Evolutionary conservation across 73 alveolate species (phyloP).

Genomic region (Vitrella brassicaformis): DNA sequence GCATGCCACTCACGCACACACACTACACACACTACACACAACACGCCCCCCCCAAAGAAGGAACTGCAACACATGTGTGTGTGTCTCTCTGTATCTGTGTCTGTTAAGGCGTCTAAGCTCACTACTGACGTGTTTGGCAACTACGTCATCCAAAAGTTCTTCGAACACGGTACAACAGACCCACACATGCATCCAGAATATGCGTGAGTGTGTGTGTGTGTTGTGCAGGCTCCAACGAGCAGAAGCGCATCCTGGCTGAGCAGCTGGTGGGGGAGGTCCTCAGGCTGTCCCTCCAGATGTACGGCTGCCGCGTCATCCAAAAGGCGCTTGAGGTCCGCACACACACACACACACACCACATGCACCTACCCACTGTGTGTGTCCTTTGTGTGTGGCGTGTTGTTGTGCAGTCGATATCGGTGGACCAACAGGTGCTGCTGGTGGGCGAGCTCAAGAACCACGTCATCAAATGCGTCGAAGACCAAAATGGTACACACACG

Average conservation of each 20-base stretch:
- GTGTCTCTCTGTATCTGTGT: too few species aligned
- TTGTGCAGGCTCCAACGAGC: constrained; percentile 40
- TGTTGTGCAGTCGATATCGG: constrained; percentile 18
- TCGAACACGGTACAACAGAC: constrained; percentile 69
- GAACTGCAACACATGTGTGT: too few species aligned
- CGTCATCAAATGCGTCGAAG: constrained; percentile 64
- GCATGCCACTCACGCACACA: too few species aligned
- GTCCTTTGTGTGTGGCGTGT: constrained; percentile 1
- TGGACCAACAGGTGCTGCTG: constrained; percentile 36
- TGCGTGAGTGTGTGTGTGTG: too few species aligned
- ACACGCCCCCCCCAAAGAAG: too few species aligned
- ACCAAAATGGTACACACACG: constrained; percentile 89
- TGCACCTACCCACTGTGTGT: neutral
- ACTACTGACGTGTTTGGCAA: constrained; percentile 84
- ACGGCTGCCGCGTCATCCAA: constrained; percentile 83
- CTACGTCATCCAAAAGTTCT: constrained; percentile 77
- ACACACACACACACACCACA: too few species aligned
- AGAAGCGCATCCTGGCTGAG: constrained; percentile 51
- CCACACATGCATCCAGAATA: too few species aligned
- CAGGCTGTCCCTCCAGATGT: constrained; percentile 65
- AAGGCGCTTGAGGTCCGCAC: constrained; percentile 63
- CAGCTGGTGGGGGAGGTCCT: constrained; percentile 63
- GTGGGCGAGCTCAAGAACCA: constrained; percentile 57
- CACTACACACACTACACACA: too few species aligned
- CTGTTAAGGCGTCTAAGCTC: constrained; percentile 31